Evolutionary conservation across 495 filamentous ascomycete species (phyloP), one percentile per base, ranked within the genome.

Genomic region (Paragyromitra xinjiangensis): DNA sequence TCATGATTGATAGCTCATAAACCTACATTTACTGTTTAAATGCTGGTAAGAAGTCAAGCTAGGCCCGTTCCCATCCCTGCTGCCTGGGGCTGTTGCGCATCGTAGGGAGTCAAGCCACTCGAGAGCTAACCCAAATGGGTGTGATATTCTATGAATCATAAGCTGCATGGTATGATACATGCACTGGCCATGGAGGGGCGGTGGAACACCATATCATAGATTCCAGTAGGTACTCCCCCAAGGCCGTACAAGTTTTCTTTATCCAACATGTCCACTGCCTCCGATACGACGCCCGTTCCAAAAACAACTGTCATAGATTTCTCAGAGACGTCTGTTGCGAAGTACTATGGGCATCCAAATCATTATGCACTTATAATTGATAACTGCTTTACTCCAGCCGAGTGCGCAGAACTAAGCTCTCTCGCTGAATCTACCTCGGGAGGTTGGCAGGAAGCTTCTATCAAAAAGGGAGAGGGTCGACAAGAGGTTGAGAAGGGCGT

Each of bases 321-420:
- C 78, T 69, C 80, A n/a, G 75, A 80, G 16, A 86, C 85, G 39
- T 77, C 85, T 0, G 73, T 90, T 50, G 80, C 81, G 16, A 64
- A 63, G 44, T 42, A 59, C 29, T 82, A 82, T 24, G 77, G 77
- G 19, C 82, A 86, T 74, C 88, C 84, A 78, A 72, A 83, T 55
- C 80, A 83, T 56, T 87, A 86, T 65, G 88, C 88, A 6, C 85
- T 84, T 19, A 78, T 89, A 8, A 85, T 90, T n/a, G 86, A 89
- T 81, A 85, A 89, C 69, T 81, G 84, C 73, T 77, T 90, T 70
- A 87, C 87, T n/a, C 82, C 83, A 64, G 34, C 73, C 0, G 88
- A 89, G 84, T 89, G 88, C 82, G 83, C 83, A 7, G 82, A 84
- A 6, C 83, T 90, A 11, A 81, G 88, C 64, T 78, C 79, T 3